Conservation (phyloP, 192 early-diverging fungal species). For the Gigaspora rosea region DNA sequence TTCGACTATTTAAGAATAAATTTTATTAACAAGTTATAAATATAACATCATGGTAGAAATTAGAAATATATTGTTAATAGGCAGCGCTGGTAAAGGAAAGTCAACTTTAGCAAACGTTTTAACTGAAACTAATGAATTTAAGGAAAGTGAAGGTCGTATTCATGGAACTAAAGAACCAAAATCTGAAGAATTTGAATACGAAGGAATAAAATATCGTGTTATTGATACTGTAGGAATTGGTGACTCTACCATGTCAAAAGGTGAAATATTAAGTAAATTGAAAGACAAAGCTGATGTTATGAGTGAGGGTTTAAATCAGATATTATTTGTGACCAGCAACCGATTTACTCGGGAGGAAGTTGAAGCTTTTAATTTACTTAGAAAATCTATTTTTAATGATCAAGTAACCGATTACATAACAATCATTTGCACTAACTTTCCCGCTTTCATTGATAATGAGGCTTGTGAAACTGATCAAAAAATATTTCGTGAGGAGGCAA, state of each 20-base stretch:
- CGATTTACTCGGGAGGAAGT: conserved; percentile 2
- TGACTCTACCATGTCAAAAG: neutral
- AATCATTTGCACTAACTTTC: conserved; percentile 1
- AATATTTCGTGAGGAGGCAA: neutral
- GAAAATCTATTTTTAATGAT: conserved; percentile 3
- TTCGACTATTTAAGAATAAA: no score
- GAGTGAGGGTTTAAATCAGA: conserved; percentile 16
- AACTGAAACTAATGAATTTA: conserved; percentile 20
- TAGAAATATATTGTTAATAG: conserved; percentile 30
- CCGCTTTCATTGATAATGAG: neutral
- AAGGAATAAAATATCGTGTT: neutral
- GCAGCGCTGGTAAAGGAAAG: conserved; percentile 11
- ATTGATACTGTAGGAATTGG: conserved; percentile 29
- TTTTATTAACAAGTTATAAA: no score
- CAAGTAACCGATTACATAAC: neutral
- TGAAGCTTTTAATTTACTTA: neutral
- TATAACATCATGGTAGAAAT: neutral
- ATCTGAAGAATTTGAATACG: neutral
- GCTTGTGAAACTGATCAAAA: neutral
- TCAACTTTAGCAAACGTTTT: conserved; percentile 7
- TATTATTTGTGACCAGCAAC: conserved; percentile 4
- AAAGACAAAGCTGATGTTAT: neutral
- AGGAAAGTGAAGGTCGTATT: neutral
- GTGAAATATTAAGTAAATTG: conserved; percentile 7
- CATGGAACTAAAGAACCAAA: neutral